Evolutionary conservation across 768 basidiomycete genomes (phyloP).

Genomic region (Amanita molliuscula): DNA sequence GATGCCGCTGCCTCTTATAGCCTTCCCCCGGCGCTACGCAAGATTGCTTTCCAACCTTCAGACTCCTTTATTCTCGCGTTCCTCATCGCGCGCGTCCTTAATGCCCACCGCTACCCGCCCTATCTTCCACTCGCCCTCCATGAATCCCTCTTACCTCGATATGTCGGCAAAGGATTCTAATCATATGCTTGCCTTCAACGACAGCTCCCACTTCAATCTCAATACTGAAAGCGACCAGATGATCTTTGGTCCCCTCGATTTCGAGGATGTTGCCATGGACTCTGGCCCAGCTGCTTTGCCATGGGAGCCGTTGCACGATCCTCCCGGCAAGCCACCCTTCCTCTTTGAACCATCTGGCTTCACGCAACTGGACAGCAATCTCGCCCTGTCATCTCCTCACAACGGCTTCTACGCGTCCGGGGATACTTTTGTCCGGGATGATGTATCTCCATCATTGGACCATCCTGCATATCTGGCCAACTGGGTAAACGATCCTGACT

Average conservation of each 20-base stretch:
- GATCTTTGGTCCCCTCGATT: slow-evolving; percentile 50
- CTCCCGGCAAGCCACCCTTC: slow-evolving; percentile 32
- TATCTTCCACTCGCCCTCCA: slow-evolving; percentile 19
- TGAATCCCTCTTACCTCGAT: slow-evolving; percentile 10
- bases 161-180: slow-evolving; percentile 15
- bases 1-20: slow-evolving; percentile 30
- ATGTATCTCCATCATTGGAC: slow-evolving; percentile 33
- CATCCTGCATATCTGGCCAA: slow-evolving; percentile 35
- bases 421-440: slow-evolving; percentile 25
- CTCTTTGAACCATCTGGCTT: slow-evolving; percentile 19
- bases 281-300: slow-evolving; percentile 16
- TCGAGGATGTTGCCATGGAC: slow-evolving; percentile 32
- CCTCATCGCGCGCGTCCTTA: slow-evolving; percentile 21
- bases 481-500: slow-evolving; percentile 59
- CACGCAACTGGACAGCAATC: slow-evolving; percentile 20
- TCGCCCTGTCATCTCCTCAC: slow-evolving; percentile 29
- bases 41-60: slow-evolving; percentile 19
- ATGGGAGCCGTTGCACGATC: slow-evolving; percentile 27
- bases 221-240: slow-evolving; percentile 36
- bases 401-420: slow-evolving; percentile 28
- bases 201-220: slow-evolving; percentile 19
- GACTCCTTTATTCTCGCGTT: slow-evolving; percentile 17
- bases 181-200: slow-evolving; percentile 27
- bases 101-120: slow-evolving; percentile 34
- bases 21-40: slow-evolving; percentile 15